Evolutionary conservation across 768 basidiomycete genomes (phyloP).

Genomic region (Termitomyces sp.): DNA sequence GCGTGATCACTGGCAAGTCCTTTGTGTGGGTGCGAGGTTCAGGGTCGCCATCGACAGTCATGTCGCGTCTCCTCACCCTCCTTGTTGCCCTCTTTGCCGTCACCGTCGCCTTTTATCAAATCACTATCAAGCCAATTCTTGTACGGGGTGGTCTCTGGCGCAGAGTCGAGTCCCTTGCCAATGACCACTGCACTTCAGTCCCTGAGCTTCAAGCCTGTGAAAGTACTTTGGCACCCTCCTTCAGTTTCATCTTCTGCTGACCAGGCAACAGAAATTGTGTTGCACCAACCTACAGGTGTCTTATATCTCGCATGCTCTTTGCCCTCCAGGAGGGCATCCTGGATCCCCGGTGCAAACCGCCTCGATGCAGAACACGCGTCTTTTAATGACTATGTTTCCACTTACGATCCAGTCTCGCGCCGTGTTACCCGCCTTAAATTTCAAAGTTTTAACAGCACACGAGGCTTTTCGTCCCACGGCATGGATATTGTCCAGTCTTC

Average conservation of each 20-base stretch:
- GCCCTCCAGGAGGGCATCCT: conserved; percentile 38
- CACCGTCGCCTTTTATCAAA: conserved; percentile 38
- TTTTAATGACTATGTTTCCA: conserved; percentile 51
- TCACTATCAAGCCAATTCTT: conserved; percentile 43
- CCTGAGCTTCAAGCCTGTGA: conserved; percentile 63
- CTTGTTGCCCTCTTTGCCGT: conserved; percentile 33
- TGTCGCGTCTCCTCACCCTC: conserved; percentile 21
- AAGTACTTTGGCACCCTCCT: conserved; percentile 34
- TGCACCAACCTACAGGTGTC: conserved; percentile 52
- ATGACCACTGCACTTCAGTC: conserved; percentile 41
- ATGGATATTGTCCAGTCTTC: conserved; percentile 62
- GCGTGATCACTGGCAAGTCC: background rate
- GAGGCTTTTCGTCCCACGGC: conserved; percentile 55
- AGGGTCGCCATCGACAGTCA: background rate
- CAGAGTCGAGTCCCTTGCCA: conserved; percentile 37
- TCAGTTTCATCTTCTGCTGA: background rate
- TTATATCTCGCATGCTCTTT: conserved; percentile 63
- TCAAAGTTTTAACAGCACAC: conserved; percentile 28
- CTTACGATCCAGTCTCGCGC: conserved; percentile 45
- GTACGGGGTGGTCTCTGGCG: conserved; percentile 38
- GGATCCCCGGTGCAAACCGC: conserved; percentile 40
- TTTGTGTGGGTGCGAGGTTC: background rate
- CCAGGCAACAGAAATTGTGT: conserved; percentile 40
- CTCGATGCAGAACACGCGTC: conserved; percentile 29
- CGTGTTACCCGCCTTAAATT: conserved; percentile 41